Evolutionary conservation across 306 rosid genomes (phyloP).

Genomic region (Rosa lucieae): DNA sequence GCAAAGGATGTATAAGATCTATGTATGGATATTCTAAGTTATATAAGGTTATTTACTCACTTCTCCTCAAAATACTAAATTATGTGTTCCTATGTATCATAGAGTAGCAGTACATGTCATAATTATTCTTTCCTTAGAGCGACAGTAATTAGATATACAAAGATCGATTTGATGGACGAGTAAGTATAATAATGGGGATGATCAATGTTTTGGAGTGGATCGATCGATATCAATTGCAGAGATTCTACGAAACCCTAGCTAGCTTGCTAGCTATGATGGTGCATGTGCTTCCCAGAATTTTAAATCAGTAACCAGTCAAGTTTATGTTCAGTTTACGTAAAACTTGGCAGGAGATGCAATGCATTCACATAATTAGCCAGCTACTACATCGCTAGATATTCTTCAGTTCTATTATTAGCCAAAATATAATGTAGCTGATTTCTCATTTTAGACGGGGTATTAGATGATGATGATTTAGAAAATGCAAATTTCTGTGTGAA

Average conservation of each 20-base stretch:
- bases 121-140: slow-evolving; percentile 32
- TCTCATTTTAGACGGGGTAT: no score
- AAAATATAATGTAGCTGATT: no score
- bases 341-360: not conserved
- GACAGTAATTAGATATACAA: slow-evolving; percentile 11
- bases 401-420: no score
- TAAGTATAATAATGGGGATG: not conserved
- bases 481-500: no score
- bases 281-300: slow-evolving; percentile 14
- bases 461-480: no score
- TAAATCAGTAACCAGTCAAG: not conserved
- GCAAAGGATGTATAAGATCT: not conserved
- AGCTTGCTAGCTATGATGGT: not conserved
- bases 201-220: slow-evolving; percentile 12
- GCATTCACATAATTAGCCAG: not conserved
- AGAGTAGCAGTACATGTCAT: not conserved
- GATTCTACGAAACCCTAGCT: slow-evolving; percentile 23
- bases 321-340: not conserved
- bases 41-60: not conserved
- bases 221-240: not conserved
- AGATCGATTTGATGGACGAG: slow-evolving; percentile 4
- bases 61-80: not conserved
- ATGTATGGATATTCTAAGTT: not conserved
- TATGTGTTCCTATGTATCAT: not conserved
- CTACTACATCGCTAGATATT: not conserved